Evolutionary conservation across 2,329 filamentous ascomycete genomes (phyloP), one percentile per base, ranked within the genome.

Genomic region (Neobulgaria alba): DNA sequence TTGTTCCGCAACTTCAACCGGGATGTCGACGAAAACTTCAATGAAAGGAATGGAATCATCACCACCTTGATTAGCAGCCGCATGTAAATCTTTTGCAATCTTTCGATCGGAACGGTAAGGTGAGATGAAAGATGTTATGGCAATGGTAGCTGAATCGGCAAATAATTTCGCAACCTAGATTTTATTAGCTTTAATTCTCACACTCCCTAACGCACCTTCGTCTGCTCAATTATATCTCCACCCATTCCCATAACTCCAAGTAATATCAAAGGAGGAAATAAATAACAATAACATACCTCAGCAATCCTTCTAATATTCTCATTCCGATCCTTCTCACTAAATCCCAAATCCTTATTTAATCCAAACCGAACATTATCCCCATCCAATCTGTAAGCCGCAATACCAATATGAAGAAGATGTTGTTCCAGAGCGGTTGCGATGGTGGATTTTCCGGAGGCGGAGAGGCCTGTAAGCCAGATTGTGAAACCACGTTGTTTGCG

Each of bases 361-460:
- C 92, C 92, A 69, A 96, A 95, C 47, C 92, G 90, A 52, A 98
- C 83, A 67, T 98, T 98, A 75, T 98, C 92, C 58, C 90, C 92
- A 66, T 98, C 92, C 20, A 98, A 81, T 39, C 92, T 81, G 75
- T 98, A 98, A 46, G 89, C 85, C 41, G 82, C 71, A 38, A 92
- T 70, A 32, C 82, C 83, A 9, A 86, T 74, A 63, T 94, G 88
- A 41, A 98, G 78, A 23, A 98, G 81, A 65, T 95, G 88, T 70
- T 95, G 90, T 72, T 98, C 92, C 30, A 98, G 84, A 12, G 92
- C 92, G 2, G 87, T 94, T 41, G 92, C 92, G 48, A 98, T 86
- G 43, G 92, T 98, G 38, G 90, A 95, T 69, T 98, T 98, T 61
- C 92, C 92, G 0, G 87, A 95, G 38, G 90, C 92, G 29, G 86